Conservation (phyloP, 306 rosid species). For the Quercus berberidifolia region DNA sequence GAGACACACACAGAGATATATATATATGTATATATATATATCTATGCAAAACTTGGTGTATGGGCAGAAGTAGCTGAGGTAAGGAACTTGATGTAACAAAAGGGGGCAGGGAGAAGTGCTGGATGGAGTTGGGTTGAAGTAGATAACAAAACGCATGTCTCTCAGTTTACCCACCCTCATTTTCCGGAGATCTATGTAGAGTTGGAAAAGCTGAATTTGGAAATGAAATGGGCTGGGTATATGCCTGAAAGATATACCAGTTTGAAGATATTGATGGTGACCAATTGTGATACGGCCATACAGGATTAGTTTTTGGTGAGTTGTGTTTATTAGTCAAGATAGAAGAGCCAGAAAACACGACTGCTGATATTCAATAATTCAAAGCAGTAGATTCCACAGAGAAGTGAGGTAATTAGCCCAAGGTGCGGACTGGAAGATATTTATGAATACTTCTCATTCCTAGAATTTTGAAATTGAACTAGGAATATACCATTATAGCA, state of each 20-base stretch:
- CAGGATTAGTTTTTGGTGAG: too few relatives aligned
- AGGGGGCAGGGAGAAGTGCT: conserved; percentile 28
- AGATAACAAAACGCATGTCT: conserved; percentile 33
- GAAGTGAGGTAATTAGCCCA: too few relatives aligned
- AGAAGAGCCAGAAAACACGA: neutral
- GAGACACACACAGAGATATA: too few relatives aligned
- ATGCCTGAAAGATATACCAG: too few relatives aligned
- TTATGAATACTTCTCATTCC: neutral
- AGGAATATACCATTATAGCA: too few relatives aligned
- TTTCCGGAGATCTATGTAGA: neutral
- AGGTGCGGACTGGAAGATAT: too few relatives aligned
- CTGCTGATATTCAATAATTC: neutral
- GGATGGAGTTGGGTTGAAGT: conserved; percentile 58
- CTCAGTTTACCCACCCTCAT: conserved; percentile 28
- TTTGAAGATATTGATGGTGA: too few relatives aligned
- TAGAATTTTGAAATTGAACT: neutral
- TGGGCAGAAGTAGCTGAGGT: conserved; percentile 50
- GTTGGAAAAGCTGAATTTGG: conserved; percentile 2
- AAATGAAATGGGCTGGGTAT: neutral
- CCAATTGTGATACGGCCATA: too few relatives aligned
- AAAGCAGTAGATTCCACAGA: neutral
- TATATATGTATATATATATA: neutral
- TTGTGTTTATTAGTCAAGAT: neutral
- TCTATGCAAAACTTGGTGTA: conserved; percentile 54
- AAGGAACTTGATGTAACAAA: conserved; percentile 44